Percentiles rank a stretch among this genome's conserved stretches.
Conservation (phyloP, 805 yeast genomes). For the Yamadazyma philogaea region DNA sequence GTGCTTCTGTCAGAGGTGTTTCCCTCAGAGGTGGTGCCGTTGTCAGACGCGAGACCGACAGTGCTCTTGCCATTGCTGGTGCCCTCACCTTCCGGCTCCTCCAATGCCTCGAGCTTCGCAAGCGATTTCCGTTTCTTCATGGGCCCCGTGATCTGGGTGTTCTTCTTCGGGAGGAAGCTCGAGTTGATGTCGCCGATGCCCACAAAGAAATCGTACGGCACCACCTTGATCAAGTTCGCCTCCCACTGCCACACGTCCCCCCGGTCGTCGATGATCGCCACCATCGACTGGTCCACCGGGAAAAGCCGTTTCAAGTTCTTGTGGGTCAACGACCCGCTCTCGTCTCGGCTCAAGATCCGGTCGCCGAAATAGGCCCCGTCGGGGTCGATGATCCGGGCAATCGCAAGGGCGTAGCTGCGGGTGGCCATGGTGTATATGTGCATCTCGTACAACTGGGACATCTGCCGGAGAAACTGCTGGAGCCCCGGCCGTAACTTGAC, state of each 20-base stretch:
- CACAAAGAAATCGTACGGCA: conserved; percentile 93
- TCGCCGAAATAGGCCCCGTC: conserved; percentile 84
- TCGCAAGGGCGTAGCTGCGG: conserved; percentile 82
- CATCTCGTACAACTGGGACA: conserved; percentile 71
- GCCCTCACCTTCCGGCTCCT: too few species aligned
- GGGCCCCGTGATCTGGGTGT: conserved; percentile 55
- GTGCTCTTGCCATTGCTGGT: too few species aligned
- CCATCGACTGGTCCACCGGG: conserved; percentile 96
- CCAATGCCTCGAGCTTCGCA: conserved; percentile 47
- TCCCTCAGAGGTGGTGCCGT: conserved; percentile 16
- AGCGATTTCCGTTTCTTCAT: conserved; percentile 57
- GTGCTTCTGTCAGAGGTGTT: neutral
- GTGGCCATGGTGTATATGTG: conserved; percentile 99
- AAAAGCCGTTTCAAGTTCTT: conserved; percentile 84
- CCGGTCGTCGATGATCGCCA: conserved; percentile 92
- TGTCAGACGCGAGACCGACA: too few species aligned
- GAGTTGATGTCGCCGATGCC: conserved; percentile 98
- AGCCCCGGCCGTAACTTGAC: conserved; percentile 91
- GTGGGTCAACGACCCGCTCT: conserved; percentile 87
- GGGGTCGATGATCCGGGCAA: conserved; percentile 91
- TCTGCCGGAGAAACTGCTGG: conserved; percentile 61
- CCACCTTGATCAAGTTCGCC: conserved; percentile 82
- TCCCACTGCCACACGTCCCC: conserved; percentile 99
- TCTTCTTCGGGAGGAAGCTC: conserved; percentile 69
- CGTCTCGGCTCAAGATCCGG: conserved; percentile 87